These are phyloP conservation scores for Hanseniaspora clermontiae DNA, from an alignment of 805 yeast genomes.

Conservation along the genomic window DNA sequence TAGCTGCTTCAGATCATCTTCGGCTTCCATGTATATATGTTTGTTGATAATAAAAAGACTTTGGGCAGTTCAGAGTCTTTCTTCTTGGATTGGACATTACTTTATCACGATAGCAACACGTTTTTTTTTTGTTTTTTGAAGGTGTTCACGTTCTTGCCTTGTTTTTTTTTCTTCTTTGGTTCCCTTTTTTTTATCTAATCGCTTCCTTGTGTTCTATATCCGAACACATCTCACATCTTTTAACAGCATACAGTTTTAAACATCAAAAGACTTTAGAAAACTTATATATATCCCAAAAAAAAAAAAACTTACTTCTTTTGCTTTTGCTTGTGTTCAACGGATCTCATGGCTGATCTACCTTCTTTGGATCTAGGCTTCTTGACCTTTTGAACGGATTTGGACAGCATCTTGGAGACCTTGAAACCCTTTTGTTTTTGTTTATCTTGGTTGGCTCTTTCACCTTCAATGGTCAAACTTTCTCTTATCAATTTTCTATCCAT, in stretches of 20 bases:
- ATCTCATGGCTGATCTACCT: slow-evolving; percentile 37
- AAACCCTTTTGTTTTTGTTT: slow-evolving; percentile 37
- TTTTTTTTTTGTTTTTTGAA: no score
- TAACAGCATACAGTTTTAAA: neutral
- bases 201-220: no score
- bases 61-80: no score
- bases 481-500: slow-evolving; percentile 68
- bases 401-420: slow-evolving; percentile 39
- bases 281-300: neutral
- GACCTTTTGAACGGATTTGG: slow-evolving; percentile 31
- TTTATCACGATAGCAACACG: neutral
- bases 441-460: slow-evolving; percentile 55
- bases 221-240: no score
- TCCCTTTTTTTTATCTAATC: no score
- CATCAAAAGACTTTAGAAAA: neutral
- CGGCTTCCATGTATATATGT: neutral
- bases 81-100: no score
- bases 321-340: slow-evolving; percentile 30
- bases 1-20: neutral
- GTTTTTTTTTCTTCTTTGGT: no score
- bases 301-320: neutral
- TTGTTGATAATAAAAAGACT: no score
- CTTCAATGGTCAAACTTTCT: slow-evolving; percentile 46
- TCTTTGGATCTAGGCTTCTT: slow-evolving; percentile 33
- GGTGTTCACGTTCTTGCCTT: no score